These are phyloP conservation scores for Lodderomyces oxycetoniae DNA, from an alignment of 1,139 yeast genomes.

Conservation along the genomic window DNA sequence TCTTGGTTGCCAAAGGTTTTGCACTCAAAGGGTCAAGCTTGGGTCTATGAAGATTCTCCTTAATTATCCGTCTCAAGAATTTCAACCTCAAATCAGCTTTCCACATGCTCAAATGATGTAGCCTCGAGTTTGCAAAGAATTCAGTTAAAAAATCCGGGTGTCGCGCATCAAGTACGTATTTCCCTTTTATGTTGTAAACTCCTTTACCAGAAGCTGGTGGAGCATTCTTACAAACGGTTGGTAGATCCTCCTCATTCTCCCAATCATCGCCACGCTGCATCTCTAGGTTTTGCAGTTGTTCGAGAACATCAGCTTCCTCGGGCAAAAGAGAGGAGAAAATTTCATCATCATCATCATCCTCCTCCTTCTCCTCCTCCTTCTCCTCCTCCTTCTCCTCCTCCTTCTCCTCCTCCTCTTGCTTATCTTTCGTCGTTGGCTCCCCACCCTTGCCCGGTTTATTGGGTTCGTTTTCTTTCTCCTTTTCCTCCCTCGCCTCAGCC, in stretches of 20 bases:
- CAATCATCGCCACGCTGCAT: slow-evolving; percentile 9
- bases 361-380: slow-evolving; percentile 9
- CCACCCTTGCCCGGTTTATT: background rate
- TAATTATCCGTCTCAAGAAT: slow-evolving; percentile 45
- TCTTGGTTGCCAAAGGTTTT: background rate
- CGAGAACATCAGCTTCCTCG: slow-evolving; percentile 7
- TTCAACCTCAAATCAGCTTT: slow-evolving; percentile 67
- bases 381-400: slow-evolving; percentile 5
- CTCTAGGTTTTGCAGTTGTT: slow-evolving; percentile 8
- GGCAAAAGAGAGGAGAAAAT: slow-evolving; percentile 2
- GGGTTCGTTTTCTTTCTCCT: slow-evolving; percentile 4
- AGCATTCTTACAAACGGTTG: slow-evolving; percentile 6
- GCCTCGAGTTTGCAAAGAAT: slow-evolving; percentile 75
- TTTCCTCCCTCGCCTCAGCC: slow-evolving; percentile 3
- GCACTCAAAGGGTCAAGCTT: background rate
- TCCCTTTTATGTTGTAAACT: slow-evolving; percentile 11
- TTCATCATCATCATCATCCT: no score
- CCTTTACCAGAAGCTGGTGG: slow-evolving; percentile 9
- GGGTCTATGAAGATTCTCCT: slow-evolving; percentile 11
- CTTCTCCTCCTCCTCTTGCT: no score
- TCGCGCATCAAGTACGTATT: slow-evolving; percentile 48
- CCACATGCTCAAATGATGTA: slow-evolving; percentile 88
- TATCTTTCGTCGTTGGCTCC: slow-evolving; percentile 3
- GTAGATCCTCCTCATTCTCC: slow-evolving; percentile 10
- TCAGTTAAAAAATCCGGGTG: slow-evolving; percentile 69